Evolutionary conservation across 768 basidiomycete genomes (phyloP).

Genomic region (Cyclocybe cylindracea): DNA sequence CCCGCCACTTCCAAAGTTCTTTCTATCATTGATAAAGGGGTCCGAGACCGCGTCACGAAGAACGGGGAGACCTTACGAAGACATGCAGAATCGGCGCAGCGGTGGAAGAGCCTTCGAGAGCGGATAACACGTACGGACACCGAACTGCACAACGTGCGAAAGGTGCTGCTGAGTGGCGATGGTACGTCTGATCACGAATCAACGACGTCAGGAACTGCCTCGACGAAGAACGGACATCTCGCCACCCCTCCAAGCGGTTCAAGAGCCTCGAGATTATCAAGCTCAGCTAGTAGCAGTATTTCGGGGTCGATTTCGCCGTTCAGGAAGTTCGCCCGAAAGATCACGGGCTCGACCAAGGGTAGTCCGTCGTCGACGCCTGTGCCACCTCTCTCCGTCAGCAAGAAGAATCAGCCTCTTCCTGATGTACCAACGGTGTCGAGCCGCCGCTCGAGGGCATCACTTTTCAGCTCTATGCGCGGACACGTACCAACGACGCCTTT

Average conservation of each 20-base stretch:
- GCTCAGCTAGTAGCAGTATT: conserved; percentile 50
- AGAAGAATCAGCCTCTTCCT: conserved; percentile 50
- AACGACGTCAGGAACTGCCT: conserved; percentile 57
- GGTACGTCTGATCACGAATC: conserved; percentile 63
- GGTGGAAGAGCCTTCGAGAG: conserved; percentile 81
- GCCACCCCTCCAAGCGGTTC: conserved; percentile 61
- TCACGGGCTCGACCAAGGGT: conserved; percentile 45
- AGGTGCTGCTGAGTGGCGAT: conserved; percentile 53
- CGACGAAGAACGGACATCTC: conserved; percentile 60
- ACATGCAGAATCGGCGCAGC: conserved; percentile 84
- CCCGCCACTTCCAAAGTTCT: conserved; percentile 93
- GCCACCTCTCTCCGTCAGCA: conserved; percentile 50
- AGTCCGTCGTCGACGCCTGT: conserved; percentile 38
- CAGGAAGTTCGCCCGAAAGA: conserved; percentile 71
- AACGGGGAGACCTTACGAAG: conserved; percentile 93
- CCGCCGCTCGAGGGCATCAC: conserved; percentile 64
- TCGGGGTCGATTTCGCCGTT: conserved; percentile 82
- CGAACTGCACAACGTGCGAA: conserved; percentile 77
- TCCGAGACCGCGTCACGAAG: conserved; percentile 91
- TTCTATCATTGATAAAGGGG: conserved; percentile 91
- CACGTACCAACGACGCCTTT: conserved; percentile 43
- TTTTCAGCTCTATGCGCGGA: conserved; percentile 53
- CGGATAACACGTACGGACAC: conserved; percentile 78
- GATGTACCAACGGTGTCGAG: conserved; percentile 21
- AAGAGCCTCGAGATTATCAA: conserved; percentile 43